Evolutionary conservation across 139 green algal species (phyloP), one percentile per base, ranked within the genome.

Genomic region (Coelastrella sp.): DNA sequence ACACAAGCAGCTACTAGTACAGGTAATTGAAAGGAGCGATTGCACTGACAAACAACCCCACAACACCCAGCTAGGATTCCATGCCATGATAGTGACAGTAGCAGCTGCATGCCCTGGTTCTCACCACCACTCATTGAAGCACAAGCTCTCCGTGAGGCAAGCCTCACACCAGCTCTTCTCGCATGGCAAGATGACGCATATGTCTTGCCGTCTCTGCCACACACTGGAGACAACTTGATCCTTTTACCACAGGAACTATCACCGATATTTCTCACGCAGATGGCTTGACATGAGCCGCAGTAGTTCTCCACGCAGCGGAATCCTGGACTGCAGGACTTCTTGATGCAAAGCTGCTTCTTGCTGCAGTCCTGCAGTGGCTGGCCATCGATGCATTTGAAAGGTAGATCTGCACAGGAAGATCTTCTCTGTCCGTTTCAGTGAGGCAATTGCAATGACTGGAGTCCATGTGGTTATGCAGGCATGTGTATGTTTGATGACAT

Each of bases 191-290:
- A 23, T 2, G 8, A 41, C 13, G 1, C 21, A 17, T 69, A 69
- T 38, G 62, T 69, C 62, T 69, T 69, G 62, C 62, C 62, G 40
- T 69, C 62, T 40, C 62, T 15, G 27, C 62, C 62, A 23, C 62
- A 69, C 27, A 69, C 62, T 40, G 27, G 27, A 21, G 6, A 8
- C 45, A 9, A 57, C n/a, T n/a, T n/a, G 27, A 40, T 17, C 30
- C 30, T 69, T 7, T 69, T 69, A 8, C 30, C 5, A 30, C 62
- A 69, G 9, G 9, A 7, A 30, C 27, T 41, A 40, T 8, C 19
- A 2, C 21, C 21, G 21, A 9, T 2, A 21, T 9, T 27, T 21
- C 53, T 64, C 17, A 21, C 4, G 30, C 53, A 64, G 19, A 27
- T 5, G 19, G 53, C 53, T 1, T 64, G 6, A 27, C 53, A 64